Percentiles rank a stretch among this genome's conserved stretches.
These are phyloP conservation scores for Ascosphaera acerosa DNA, from an alignment of 2,329 filamentous ascomycete species.

Conservation along the genomic window DNA sequence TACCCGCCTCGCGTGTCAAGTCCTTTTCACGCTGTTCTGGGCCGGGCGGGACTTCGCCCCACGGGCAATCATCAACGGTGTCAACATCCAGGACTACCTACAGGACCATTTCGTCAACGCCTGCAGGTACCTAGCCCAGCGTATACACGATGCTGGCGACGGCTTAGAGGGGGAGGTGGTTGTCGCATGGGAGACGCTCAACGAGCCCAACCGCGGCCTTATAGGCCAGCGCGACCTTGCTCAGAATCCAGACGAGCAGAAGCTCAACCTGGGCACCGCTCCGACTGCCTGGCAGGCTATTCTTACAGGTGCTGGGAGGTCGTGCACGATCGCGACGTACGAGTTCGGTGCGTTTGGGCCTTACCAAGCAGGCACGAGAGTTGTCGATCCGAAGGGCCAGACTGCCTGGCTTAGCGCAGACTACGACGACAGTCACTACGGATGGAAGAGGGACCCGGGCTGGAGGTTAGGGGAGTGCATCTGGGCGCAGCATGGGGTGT, in stretches of 20 bases:
- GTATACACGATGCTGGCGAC: slow-evolving; percentile 74
- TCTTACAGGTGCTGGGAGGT: slow-evolving; percentile 67
- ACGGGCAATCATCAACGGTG: slow-evolving; percentile 78
- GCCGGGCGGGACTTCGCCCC: slow-evolving; percentile 77
- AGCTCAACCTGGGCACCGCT: slow-evolving; percentile 73
- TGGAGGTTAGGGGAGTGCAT: slow-evolving; percentile 91
- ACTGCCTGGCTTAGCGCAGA: slow-evolving; percentile 59
- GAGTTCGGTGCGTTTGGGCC: slow-evolving; percentile 85
- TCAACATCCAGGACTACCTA: slow-evolving; percentile 91
- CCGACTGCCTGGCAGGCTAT: slow-evolving; percentile 91
- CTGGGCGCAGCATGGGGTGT: slow-evolving; percentile 92
- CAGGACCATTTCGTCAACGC: slow-evolving; percentile 67
- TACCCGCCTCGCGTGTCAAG: slow-evolving; percentile 58
- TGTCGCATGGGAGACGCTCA: slow-evolving; percentile 89
- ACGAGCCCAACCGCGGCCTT: slow-evolving; percentile 78
- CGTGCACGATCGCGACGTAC: slow-evolving; percentile 76
- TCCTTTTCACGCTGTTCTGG: slow-evolving; percentile 88
- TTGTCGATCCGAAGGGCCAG: slow-evolving; percentile 73
- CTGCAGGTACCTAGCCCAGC: slow-evolving; percentile 52
- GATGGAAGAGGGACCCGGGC: slow-evolving; percentile 61
- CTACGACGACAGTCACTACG: slow-evolving; percentile 69
- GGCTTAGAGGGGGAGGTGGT: slow-evolving; percentile 67
- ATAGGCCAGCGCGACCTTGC: slow-evolving; percentile 54
- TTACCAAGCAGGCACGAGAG: slow-evolving; percentile 56
- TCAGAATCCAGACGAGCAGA: slow-evolving; percentile 61